These are phyloP conservation scores for Xylaria sp. DNA, from an alignment of 2,329 filamentous ascomycete species.

Conservation along the genomic window DNA sequence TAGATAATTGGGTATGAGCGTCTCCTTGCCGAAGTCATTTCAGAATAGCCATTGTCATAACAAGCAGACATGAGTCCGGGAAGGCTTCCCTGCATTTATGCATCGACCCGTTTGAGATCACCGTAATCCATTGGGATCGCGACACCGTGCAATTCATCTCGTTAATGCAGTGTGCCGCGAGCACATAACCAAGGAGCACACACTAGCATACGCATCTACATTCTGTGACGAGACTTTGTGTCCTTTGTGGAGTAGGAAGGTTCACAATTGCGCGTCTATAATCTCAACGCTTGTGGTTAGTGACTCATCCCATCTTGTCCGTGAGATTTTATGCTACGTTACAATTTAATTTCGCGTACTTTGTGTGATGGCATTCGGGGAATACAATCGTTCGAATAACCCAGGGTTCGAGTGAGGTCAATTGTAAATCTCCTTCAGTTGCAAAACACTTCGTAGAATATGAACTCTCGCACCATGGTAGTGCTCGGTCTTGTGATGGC, in stretches of 20 bases:
- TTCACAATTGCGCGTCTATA: conserved; percentile 19
- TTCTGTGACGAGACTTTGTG: neutral
- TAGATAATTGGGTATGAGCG: neutral
- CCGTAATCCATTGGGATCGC: neutral
- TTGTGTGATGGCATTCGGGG: conserved; percentile 21
- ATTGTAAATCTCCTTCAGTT: neutral
- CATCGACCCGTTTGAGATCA: neutral
- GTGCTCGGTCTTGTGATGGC: no score
- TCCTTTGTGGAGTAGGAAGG: neutral
- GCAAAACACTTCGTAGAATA: neutral
- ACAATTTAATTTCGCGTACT: neutral
- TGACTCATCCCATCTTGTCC: conserved; percentile 2
- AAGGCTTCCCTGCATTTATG: conserved; percentile 17
- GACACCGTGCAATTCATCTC: neutral
- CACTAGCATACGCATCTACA: neutral
- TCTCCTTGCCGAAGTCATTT: neutral
- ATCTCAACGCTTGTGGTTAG: neutral
- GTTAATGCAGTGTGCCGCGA: neutral
- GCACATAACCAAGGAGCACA: neutral
- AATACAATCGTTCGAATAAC: conserved; percentile 8
- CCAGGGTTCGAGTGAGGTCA: neutral
- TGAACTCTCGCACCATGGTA: no score
- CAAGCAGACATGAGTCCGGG: neutral
- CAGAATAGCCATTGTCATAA: neutral
- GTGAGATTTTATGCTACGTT: neutral